Evolutionary conservation across 2,329 filamentous ascomycete species (phyloP).

Genomic region (Pseudogymnoascus verrucosus): DNA sequence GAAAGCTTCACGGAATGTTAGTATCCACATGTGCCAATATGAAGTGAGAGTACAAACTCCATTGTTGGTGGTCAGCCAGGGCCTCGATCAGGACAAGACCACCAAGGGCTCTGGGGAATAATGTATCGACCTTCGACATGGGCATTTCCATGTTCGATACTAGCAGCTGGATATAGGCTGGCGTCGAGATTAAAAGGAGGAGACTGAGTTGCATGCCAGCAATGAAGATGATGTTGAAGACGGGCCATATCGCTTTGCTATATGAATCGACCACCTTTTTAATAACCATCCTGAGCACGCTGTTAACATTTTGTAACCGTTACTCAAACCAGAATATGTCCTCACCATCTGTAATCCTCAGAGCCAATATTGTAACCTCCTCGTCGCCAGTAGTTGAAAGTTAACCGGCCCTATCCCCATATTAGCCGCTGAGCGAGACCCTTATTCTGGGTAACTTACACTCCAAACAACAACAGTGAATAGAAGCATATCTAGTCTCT

Average conservation of each 20-base stretch:
- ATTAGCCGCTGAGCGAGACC: conserved; percentile 10
- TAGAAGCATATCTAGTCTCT: conserved; percentile 64
- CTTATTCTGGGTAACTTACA: conserved; percentile 40
- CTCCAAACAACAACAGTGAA: conserved; percentile 71
- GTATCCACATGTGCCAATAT: not conserved
- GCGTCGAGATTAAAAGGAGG: conserved; percentile 69
- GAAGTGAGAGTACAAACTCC: conserved; percentile 43
- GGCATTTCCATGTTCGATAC: conserved; percentile 53
- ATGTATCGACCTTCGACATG: conserved; percentile 45
- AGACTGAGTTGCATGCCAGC: conserved; percentile 74
- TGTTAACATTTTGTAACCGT: conserved; percentile 2
- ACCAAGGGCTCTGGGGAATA: conserved; percentile 48
- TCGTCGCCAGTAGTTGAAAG: conserved; percentile 94
- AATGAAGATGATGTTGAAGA: conserved; percentile 89
- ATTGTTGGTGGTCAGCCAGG: conserved; percentile 88
- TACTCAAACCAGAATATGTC: conserved; percentile 5
- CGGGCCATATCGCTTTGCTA: conserved; percentile 57
- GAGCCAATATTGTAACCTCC: conserved; percentile 83
- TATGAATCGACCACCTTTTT: conserved; percentile 58
- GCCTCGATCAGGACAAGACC: conserved; percentile 58
- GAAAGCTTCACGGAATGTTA: conserved; percentile 45
- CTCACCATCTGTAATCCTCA: conserved; percentile 85
- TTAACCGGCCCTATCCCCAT: conserved; percentile 58
- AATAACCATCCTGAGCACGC: conserved; percentile 9
- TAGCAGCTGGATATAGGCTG: conserved; percentile 77